A percentile compares a stretch with the other conserved stretches of the same genome.
Evolutionary conservation across 768 basidiomycete genomes (phyloP).

Genomic region (Lactarius evosmus): DNA sequence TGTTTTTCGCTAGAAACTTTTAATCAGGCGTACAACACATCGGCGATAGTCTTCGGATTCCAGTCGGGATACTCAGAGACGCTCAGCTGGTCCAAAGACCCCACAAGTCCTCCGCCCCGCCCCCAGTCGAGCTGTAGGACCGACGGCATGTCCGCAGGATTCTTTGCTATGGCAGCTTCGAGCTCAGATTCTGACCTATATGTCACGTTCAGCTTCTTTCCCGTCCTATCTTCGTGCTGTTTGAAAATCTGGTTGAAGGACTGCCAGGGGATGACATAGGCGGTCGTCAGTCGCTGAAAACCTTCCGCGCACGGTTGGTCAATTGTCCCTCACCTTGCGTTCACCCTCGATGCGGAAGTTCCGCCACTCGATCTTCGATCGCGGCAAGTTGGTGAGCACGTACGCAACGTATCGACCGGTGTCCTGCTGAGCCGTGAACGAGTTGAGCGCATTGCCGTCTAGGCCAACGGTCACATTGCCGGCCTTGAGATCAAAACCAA

Average conservation of each 20-base stretch:
- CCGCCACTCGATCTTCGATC: conserved; percentile 18
- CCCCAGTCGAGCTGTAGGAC: conserved; percentile 21
- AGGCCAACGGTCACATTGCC: conserved; percentile 23
- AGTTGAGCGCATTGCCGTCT: conserved; percentile 22
- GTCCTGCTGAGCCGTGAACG: conserved; percentile 26
- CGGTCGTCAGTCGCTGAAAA: neutral
- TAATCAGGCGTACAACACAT: conserved; percentile 8
- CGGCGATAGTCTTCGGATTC: conserved; percentile 23
- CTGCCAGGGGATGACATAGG: neutral
- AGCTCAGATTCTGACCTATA: conserved; percentile 17
- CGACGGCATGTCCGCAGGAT: conserved; percentile 2
- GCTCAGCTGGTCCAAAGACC: conserved; percentile 11
- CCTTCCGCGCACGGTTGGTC: neutral
- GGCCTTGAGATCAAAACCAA: conserved; percentile 22
- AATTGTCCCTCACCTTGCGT: conserved; percentile 20
- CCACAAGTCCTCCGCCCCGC: conserved; percentile 19
- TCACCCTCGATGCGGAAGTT: conserved; percentile 26
- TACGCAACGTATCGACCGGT: conserved; percentile 28
- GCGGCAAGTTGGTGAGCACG: conserved; percentile 23
- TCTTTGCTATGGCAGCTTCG: conserved; percentile 17
- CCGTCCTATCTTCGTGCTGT: conserved; percentile 20
- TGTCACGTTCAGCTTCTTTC: conserved; percentile 24
- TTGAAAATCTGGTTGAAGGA: conserved; percentile 29
- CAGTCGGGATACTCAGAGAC: conserved; percentile 24
- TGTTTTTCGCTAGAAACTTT: neutral